Conservation (phyloP, 2,329 filamentous ascomycete genomes). For the Talaromyces pinophilus region DNA sequence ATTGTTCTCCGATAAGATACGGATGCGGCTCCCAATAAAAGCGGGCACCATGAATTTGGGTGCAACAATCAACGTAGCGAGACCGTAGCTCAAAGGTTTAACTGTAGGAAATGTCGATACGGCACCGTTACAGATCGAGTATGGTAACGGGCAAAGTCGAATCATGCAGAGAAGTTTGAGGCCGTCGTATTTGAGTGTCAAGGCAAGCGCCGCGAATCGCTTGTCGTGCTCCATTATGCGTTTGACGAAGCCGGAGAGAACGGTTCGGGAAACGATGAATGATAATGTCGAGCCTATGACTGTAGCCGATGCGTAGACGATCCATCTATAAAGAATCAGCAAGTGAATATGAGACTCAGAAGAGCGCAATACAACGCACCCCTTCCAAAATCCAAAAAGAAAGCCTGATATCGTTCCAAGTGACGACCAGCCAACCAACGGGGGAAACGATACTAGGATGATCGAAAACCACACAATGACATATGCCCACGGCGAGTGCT, state of each 20-base stretch:
- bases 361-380: slow-evolving; percentile 53
- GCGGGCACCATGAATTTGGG: slow-evolving; percentile 90
- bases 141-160: slow-evolving; percentile 86
- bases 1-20: slow-evolving; percentile 76
- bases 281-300: slow-evolving; percentile 74
- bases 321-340: slow-evolving; percentile 62
- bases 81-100: slow-evolving; percentile 69
- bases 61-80: slow-evolving; percentile 77
- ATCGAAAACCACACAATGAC: slow-evolving; percentile 73
- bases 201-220: slow-evolving; percentile 81
- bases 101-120: slow-evolving; percentile 92
- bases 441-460: slow-evolving; percentile 79
- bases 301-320: slow-evolving; percentile 76
- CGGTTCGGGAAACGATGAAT: slow-evolving; percentile 76
- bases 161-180: slow-evolving; percentile 88
- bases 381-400: slow-evolving; percentile 69
- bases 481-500: slow-evolving; percentile 69
- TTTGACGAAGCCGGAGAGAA: slow-evolving; percentile 77
- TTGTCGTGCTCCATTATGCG: slow-evolving; percentile 78
- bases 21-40: slow-evolving; percentile 85
- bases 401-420: slow-evolving; percentile 70
- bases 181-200: slow-evolving; percentile 88
- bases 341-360: background rate
- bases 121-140: slow-evolving; percentile 90
- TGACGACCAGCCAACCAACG: slow-evolving; percentile 82